Conservation (phyloP, 208 protist species). For the Acanthamoeba lugdunensis region DNA sequence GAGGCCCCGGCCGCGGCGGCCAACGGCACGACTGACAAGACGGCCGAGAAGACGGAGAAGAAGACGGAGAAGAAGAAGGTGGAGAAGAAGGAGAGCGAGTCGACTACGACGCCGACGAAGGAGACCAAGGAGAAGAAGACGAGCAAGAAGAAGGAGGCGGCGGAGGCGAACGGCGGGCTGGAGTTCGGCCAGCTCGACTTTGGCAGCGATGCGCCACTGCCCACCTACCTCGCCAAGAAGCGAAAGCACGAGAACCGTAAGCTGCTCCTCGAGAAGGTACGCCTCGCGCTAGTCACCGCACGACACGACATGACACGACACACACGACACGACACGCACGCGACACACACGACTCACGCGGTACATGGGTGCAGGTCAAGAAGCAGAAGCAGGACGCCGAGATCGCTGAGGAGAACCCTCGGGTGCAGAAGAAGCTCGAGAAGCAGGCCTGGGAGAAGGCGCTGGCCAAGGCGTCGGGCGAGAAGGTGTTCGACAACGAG, state of each 20-base stretch:
- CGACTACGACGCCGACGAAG: background rate
- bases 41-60: background rate
- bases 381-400: constrained; percentile 46
- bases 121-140: background rate
- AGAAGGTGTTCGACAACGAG: constrained; percentile 49
- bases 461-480: background rate
- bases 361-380: background rate
- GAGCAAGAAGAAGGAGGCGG: background rate
- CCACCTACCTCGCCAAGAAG: constrained; percentile 23
- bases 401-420: background rate
- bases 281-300: background rate
- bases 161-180: background rate
- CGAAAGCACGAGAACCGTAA: constrained; percentile 47
- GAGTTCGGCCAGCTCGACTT: constrained; percentile 38
- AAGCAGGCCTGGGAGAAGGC: constrained; percentile 21
- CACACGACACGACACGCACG: too few species aligned
- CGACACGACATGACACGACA: background rate
- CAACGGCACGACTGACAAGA: background rate
- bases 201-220: background rate
- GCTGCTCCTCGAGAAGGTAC: constrained; percentile 4
- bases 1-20: background rate
- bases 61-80: background rate
- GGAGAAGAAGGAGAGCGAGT: background rate
- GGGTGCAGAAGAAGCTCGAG: constrained; percentile 34
- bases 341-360: too few species aligned